A percentile compares a stretch with the other conserved stretches of the same genome.
These are phyloP conservation scores for Esteya vermicola DNA, from an alignment of 2,329 filamentous ascomycete genomes.

Conservation along the genomic window DNA sequence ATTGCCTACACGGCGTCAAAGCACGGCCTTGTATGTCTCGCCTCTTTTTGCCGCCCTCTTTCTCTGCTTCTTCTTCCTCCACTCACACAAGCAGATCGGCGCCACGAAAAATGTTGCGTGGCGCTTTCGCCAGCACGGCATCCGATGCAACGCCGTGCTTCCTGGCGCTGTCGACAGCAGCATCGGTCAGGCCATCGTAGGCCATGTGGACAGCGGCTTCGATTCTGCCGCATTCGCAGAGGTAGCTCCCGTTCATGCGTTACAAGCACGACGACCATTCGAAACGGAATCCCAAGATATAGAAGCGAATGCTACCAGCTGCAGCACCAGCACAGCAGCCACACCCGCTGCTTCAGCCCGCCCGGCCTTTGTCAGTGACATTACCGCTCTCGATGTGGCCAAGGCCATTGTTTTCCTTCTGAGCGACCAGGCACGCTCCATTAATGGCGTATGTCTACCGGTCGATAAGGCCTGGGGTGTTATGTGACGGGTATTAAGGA, in stretches of 20 bases:
- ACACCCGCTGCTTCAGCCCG: no score
- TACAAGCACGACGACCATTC: slow-evolving; percentile 12
- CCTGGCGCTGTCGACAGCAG: slow-evolving; percentile 19
- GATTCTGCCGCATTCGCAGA: slow-evolving; percentile 14
- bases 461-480: slow-evolving; percentile 22
- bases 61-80: background rate
- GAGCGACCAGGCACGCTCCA: slow-evolving; percentile 19
- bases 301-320: background rate
- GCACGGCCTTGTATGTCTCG: slow-evolving; percentile 20
- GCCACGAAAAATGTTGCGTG: slow-evolving; percentile 32
- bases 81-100: slow-evolving; percentile 18
- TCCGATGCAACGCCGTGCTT: slow-evolving; percentile 29
- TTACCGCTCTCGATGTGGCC: slow-evolving; percentile 19
- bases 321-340: background rate
- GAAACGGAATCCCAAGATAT: no score
- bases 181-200: slow-evolving; percentile 15
- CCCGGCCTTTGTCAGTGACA: no score
- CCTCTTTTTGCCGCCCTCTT: background rate
- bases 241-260: slow-evolving; percentile 16
- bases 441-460: slow-evolving; percentile 21
- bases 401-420: slow-evolving; percentile 22
- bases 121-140: slow-evolving; percentile 26
- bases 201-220: slow-evolving; percentile 8
- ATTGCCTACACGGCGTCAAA: slow-evolving; percentile 20
- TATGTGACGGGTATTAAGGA: slow-evolving; percentile 10